phyloP scores from a whole-genome alignment of 2,329 filamentous ascomycete species.

The Penicillium sp. region DNA sequence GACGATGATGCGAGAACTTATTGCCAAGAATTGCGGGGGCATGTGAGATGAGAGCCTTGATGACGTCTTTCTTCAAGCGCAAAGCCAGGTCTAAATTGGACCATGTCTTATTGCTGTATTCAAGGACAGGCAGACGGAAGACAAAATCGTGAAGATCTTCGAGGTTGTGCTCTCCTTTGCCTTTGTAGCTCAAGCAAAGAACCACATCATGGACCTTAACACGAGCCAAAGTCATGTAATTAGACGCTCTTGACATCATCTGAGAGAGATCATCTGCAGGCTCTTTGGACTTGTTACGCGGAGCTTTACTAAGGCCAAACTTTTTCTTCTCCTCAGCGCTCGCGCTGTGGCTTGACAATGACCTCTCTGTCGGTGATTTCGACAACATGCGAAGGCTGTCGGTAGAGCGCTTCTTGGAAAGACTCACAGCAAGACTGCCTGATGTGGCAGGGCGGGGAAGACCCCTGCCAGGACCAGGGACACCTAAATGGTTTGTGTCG shows the following conservation, averaged over 20 bases:
- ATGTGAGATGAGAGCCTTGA: constrained; percentile 88
- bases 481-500: constrained; percentile 15
- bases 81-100: constrained; percentile 92
- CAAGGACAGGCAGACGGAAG: constrained; percentile 86
- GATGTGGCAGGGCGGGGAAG: constrained; percentile 28
- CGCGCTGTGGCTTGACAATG: constrained; percentile 27
- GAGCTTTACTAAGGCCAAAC: constrained; percentile 41
- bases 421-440: constrained; percentile 22
- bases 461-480: constrained; percentile 19
- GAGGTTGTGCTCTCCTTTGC: constrained; percentile 88
- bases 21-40: constrained; percentile 95
- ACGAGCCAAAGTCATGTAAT: constrained; percentile 95
- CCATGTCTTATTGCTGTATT: constrained; percentile 99
- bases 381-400: constrained; percentile 37
- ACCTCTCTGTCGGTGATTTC: constrained; percentile 33
- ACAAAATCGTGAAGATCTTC: constrained; percentile 98
- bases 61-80: constrained; percentile 87
- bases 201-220: constrained; percentile 94
- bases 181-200: constrained; percentile 92
- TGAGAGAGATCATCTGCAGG: constrained; percentile 84
- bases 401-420: constrained; percentile 37
- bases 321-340: constrained; percentile 45
- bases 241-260: constrained; percentile 92
- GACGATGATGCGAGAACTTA: constrained; percentile 86
- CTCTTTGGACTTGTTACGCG: constrained; percentile 53